Conservation (phyloP, 2,329 filamentous ascomycete genomes). For the Purpureocillium takamizusanense region DNA sequence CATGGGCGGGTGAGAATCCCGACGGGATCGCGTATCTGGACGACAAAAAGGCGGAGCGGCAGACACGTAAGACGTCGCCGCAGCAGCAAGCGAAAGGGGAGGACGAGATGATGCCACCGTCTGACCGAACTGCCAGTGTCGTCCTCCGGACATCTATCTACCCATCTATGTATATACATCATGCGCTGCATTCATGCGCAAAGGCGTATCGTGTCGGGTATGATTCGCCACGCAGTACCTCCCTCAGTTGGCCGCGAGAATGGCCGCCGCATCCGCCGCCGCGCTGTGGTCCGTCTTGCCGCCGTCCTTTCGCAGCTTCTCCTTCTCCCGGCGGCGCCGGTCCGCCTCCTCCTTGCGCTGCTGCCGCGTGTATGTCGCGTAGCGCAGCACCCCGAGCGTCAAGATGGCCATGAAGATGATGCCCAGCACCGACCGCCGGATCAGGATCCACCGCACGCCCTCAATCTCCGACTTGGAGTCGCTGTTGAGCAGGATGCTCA, state of each 20-base stretch:
- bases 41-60: no score
- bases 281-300: constrained; percentile 36
- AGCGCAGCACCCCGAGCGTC: constrained; percentile 50
- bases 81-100: no score
- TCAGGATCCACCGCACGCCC: constrained; percentile 77
- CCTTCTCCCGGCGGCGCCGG: constrained; percentile 31
- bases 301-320: constrained; percentile 31
- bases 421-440: constrained; percentile 53
- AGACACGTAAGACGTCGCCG: no score
- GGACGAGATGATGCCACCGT: no score
- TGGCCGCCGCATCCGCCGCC: constrained; percentile 45
- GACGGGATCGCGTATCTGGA: no score
- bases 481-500: constrained; percentile 80
- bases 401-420: constrained; percentile 57
- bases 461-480: constrained; percentile 91
- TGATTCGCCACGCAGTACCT: no score
- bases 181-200: no score
- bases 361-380: constrained; percentile 46
- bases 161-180: no score
- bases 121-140: no score
- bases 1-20: no score
- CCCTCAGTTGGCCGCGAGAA: constrained; percentile 45
- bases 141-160: no score
- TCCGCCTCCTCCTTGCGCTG: constrained; percentile 38
- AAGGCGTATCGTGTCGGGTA: no score